phyloP scores from a whole-genome alignment of 345 rosid genomes.

The Aquilaria yunnanensis region DNA sequence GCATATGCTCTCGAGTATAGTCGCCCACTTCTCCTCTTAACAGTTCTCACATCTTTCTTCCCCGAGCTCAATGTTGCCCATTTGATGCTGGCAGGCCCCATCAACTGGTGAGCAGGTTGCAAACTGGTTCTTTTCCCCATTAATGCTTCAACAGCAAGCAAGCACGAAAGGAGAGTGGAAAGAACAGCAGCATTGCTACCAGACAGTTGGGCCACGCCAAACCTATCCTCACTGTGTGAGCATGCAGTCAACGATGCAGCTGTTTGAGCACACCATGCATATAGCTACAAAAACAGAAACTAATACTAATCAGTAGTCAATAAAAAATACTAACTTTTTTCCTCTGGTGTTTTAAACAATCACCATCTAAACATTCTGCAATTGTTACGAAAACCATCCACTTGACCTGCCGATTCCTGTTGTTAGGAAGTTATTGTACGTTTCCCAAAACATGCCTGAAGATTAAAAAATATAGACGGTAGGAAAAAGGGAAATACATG shows the following conservation, averaged over 20 bases:
- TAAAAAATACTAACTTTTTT: no score
- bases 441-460: no score
- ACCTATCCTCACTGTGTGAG: slow-evolving; percentile 78
- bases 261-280: slow-evolving; percentile 78
- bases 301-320: no score
- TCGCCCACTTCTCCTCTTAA: slow-evolving; percentile 45
- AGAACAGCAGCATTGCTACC: slow-evolving; percentile 71
- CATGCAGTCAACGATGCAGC: slow-evolving; percentile 59
- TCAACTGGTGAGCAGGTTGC: slow-evolving; percentile 54
- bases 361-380: no score
- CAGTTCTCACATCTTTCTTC: slow-evolving; percentile 44
- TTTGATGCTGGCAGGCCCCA: slow-evolving; percentile 66
- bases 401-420: no score
- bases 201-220: slow-evolving; percentile 90
- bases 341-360: no score
- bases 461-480: no score
- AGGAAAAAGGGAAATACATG: no score
- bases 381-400: no score
- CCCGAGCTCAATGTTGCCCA: slow-evolving; percentile 57
- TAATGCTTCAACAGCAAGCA: slow-evolving; percentile 74
- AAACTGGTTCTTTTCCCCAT: slow-evolving; percentile 78
- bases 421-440: no score
- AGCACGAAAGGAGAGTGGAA: slow-evolving; percentile 68
- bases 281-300: slow-evolving; percentile 37
- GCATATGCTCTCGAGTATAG: slow-evolving; percentile 60